Evolutionary conservation across 208 protist genomes (phyloP).

Genomic region (Vickermania spadyakhi): DNA sequence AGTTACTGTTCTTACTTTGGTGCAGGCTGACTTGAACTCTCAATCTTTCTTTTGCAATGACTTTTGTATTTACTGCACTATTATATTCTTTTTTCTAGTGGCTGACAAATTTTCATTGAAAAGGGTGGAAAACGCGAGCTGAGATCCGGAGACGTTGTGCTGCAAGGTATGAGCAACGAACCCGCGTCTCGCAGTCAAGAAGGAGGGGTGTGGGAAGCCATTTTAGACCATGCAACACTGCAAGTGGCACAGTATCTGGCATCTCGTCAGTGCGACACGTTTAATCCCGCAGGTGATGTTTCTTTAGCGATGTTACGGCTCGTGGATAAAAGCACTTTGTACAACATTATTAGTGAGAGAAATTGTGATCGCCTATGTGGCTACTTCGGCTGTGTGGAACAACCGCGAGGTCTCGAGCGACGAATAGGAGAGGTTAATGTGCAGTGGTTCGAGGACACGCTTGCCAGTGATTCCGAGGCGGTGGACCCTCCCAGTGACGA

Average conservation of each 20-base stretch:
- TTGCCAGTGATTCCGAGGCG: slow-evolving; percentile 4
- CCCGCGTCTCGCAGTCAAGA: not conserved
- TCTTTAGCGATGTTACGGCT: slow-evolving; percentile 47
- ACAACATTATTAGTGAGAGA: slow-evolving; percentile 57
- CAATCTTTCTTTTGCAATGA: not conserved
- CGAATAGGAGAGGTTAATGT: not conserved
- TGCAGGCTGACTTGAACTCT: too few species aligned
- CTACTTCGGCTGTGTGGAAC: slow-evolving; percentile 39
- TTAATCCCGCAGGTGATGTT: slow-evolving; percentile 23
- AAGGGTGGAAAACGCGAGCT: too few species aligned
- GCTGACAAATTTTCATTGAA: too few species aligned
- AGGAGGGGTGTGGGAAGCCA: slow-evolving; percentile 43
- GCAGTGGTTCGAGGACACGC: slow-evolving; percentile 3
- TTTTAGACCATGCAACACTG: slow-evolving; percentile 49
- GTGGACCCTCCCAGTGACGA: slow-evolving; percentile 5
- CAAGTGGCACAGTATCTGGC: slow-evolving; percentile 50
- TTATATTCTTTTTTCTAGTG: too few species aligned
- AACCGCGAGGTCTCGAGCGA: slow-evolving; percentile 20
- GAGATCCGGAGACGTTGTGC: too few species aligned
- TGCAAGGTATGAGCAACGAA: not conserved
- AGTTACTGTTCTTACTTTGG: too few species aligned
- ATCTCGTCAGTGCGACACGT: slow-evolving; percentile 17
- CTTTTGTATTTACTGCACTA: not conserved
- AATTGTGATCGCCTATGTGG: slow-evolving; percentile 53
- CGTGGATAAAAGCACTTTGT: slow-evolving; percentile 35